These are phyloP conservation scores for Trematosphaeria pertusa DNA, from an alignment of 2,329 filamentous ascomycete genomes.

Conservation along the genomic window DNA sequence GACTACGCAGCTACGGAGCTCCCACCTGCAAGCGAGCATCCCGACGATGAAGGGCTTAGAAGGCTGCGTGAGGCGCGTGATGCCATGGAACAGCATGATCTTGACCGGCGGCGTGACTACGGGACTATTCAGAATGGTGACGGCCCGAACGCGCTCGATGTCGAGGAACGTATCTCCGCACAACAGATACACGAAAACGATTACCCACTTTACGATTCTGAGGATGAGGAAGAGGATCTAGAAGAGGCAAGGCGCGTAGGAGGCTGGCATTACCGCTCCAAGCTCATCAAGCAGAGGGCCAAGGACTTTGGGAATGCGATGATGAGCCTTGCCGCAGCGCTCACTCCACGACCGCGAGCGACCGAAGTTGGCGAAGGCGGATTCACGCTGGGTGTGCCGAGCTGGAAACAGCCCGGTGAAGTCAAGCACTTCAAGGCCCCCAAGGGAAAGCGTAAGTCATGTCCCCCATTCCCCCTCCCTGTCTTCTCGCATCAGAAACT, in stretches of 20 bases:
- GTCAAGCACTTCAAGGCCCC: conserved; percentile 70
- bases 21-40: conserved; percentile 35
- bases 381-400: conserved; percentile 53
- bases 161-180: conserved; percentile 81
- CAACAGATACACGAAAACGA: conserved; percentile 67
- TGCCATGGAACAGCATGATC: conserved; percentile 58
- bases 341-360: conserved; percentile 51
- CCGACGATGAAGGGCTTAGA: conserved; percentile 54
- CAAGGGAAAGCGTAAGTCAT: conserved; percentile 68
- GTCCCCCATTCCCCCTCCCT: background rate
- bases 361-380: conserved; percentile 52
- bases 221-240: conserved; percentile 79
- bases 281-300: conserved; percentile 56
- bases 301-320: conserved; percentile 52
- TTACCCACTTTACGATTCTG: conserved; percentile 89
- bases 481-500: conserved; percentile 6
- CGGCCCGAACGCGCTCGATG: conserved; percentile 64
- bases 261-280: conserved; percentile 74
- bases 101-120: conserved; percentile 57
- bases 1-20: conserved; percentile 48
- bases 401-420: conserved; percentile 46
- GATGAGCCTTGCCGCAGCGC: conserved; percentile 27
- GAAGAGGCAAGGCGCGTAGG: conserved; percentile 80
- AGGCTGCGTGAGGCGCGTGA: conserved; percentile 60
- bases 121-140: conserved; percentile 48